Percentiles rank a stretch among this genome's conserved stretches.
Conservation (phyloP, 345 rosid species). For the Aquilaria yunnanensis region DNA sequence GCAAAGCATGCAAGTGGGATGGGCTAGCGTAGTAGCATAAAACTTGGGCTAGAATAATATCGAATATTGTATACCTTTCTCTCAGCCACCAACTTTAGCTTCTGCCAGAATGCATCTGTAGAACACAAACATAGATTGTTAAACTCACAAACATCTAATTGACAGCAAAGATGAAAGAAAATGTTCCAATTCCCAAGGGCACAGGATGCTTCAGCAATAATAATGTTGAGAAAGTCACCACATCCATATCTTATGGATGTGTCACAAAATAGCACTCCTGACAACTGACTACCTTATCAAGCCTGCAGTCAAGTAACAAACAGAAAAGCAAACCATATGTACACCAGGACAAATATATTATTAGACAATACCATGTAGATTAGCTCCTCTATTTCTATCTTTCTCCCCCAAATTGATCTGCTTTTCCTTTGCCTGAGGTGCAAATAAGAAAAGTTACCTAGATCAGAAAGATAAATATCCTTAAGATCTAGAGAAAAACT, state of each 20-base stretch:
- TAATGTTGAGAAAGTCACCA: not conserved
- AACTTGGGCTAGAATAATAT: not conserved
- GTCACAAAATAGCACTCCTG: not conserved
- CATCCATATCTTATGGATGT: not conserved
- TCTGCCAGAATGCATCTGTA: slow-evolving; percentile 80
- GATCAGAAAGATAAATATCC: not conserved
- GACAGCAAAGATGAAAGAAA: not conserved
- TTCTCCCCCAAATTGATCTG: slow-evolving; percentile 37
- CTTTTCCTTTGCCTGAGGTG: slow-evolving; percentile 37
- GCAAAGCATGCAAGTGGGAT: too few species aligned
- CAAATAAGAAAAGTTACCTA: slow-evolving; percentile 19
- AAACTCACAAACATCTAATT: not conserved
- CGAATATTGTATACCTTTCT: slow-evolving; percentile 44
- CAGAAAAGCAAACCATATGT: not conserved
- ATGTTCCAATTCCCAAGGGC: not conserved
- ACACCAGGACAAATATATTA: not conserved
- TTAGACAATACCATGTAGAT: slow-evolving; percentile 33
- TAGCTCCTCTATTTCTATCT: slow-evolving; percentile 23
- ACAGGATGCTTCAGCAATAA: not conserved
- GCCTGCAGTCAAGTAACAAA: not conserved
- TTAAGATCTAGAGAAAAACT: not conserved
- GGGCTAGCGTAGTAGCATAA: too few species aligned
- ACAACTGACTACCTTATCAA: not conserved
- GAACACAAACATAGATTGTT: slow-evolving; percentile 10
- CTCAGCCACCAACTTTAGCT: slow-evolving; percentile 53